Percentiles rank a stretch among this genome's conserved stretches.
phyloP scores from a whole-genome alignment of 1,139 yeast species.

The Suhomyces taliae region DNA sequence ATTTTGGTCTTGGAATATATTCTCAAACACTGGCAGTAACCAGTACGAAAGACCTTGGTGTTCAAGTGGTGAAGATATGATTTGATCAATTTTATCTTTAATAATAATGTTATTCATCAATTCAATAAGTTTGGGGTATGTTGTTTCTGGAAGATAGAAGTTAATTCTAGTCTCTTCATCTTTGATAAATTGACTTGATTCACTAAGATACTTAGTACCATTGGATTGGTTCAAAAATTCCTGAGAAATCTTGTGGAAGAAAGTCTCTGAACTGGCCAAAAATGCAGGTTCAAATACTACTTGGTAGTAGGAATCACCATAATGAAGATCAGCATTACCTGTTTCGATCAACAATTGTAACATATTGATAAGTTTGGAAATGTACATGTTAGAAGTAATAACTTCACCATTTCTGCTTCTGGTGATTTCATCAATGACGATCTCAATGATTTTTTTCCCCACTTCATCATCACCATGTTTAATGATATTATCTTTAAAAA shows the following conservation, averaged over 20 bases:
- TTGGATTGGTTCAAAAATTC: slow-evolving; percentile 37
- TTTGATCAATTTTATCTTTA: slow-evolving; percentile 52
- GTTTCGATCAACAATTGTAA: slow-evolving; percentile 55
- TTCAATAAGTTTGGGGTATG: slow-evolving; percentile 53
- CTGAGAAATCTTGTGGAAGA: slow-evolving; percentile 50
- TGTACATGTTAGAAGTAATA: slow-evolving; percentile 56
- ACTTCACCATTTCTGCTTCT: slow-evolving; percentile 60
- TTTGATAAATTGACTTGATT: slow-evolving; percentile 49
- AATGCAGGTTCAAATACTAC: slow-evolving; percentile 68
- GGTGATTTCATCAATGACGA: slow-evolving; percentile 58
- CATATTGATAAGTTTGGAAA: slow-evolving; percentile 68
- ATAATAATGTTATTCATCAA: slow-evolving; percentile 65
- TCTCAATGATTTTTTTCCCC: slow-evolving; percentile 49
- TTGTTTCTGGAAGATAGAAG: slow-evolving; percentile 53
- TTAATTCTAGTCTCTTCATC: slow-evolving; percentile 61
- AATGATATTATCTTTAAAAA: slow-evolving; percentile 44
- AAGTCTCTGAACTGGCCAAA: slow-evolving; percentile 53
- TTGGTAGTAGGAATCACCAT: slow-evolving; percentile 58
- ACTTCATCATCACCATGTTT: slow-evolving; percentile 47
- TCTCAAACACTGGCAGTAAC: slow-evolving; percentile 40
- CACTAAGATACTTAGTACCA: slow-evolving; percentile 58
- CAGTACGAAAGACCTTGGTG: slow-evolving; percentile 59
- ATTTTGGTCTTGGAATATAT: slow-evolving; percentile 19
- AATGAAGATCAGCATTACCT: slow-evolving; percentile 30
- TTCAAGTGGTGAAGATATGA: slow-evolving; percentile 45